Percentiles rank a stretch among this genome's conserved stretches.
Conservation (phyloP, 495 filamentous ascomycete species). For the Neurospora tetraspora region DNA sequence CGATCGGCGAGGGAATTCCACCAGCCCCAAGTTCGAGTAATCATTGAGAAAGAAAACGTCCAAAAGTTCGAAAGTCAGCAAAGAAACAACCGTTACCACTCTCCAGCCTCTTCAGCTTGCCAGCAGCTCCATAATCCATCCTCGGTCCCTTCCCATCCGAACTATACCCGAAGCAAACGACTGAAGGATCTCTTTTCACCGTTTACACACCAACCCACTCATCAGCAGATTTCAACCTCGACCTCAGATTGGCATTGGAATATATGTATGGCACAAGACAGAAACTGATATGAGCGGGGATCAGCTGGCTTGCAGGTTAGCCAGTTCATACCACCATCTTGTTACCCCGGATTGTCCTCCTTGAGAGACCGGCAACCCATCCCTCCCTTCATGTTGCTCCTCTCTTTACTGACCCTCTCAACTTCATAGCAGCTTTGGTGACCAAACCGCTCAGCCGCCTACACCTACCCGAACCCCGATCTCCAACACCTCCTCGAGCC, state of each 20-base stretch:
- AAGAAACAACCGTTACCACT: background rate
- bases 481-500: conserved; percentile 50
- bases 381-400: background rate
- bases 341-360: conserved; percentile 1
- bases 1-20: background rate
- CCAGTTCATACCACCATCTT: conserved; percentile 6
- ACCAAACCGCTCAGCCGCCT: conserved; percentile 66
- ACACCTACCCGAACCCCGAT: conserved; percentile 69
- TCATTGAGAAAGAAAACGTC: background rate
- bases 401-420: conserved; percentile 2
- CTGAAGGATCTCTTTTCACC: background rate
- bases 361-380: background rate
- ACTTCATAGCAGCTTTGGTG: conserved; percentile 53
- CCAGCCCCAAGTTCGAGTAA: background rate
- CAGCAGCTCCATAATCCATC: background rate
- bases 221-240: background rate
- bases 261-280: conserved; percentile 14
- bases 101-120: background rate
- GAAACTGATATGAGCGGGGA: conserved; percentile 66
- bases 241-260: background rate
- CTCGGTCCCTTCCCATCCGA: background rate
- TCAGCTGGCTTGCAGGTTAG: conserved; percentile 62
- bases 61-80: background rate
- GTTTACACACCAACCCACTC: background rate
- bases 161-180: background rate